Base-by-base conservation (phyloP, 1,284 basidiomycete genomes). In the Porogramme epimiltina region DNA sequence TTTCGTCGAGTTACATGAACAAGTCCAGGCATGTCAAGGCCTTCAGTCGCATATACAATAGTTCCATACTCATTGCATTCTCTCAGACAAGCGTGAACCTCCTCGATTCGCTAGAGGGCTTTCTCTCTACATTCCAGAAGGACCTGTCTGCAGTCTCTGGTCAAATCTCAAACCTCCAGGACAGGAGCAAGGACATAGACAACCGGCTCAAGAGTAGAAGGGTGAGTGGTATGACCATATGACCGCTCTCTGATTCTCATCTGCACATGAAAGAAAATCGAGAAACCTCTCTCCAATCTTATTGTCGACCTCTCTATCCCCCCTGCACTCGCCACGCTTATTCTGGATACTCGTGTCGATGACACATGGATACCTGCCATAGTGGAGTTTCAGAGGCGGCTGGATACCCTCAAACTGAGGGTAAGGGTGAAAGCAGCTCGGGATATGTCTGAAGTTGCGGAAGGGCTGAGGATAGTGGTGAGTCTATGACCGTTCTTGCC, bases 81-180 rank as follows among this genome's bases (percentile, higher is more conserved):
- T 51, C 42, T 22, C 58, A 93, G 90, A 84, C 86, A 41, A 91
- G 91, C 66, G 75, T 87, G 44, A 76, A 80, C 58, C 77, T 98
- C 37, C 76, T 98, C 42, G 85, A 91, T 58, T 92, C 92, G 0
- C 79, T 99, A 3, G 89, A 95, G 60, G 78, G 84, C 2, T 98
- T 98, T 69, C 80, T 98, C 10, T 93, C 93, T 2, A 96, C 93
- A 0, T 99, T 99, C 64, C 95, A 98, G 70, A 88, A 82, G 60
- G 95, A 99, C 70, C 79, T 99, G 4, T 90, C 91, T 3, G 86
- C 89, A 2, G 95, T 98, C 4, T 98, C 96, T 2, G 91, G 93
- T 0, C 95, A 99, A 66, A 97, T 99, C 66, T 89, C 92, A 0
- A 91, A 96, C 59, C 79, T 99, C 22, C 96, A 99, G 67, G 81